phyloP scores from a whole-genome alignment of 139 green algal species.

The Chlorella sp. region DNA sequence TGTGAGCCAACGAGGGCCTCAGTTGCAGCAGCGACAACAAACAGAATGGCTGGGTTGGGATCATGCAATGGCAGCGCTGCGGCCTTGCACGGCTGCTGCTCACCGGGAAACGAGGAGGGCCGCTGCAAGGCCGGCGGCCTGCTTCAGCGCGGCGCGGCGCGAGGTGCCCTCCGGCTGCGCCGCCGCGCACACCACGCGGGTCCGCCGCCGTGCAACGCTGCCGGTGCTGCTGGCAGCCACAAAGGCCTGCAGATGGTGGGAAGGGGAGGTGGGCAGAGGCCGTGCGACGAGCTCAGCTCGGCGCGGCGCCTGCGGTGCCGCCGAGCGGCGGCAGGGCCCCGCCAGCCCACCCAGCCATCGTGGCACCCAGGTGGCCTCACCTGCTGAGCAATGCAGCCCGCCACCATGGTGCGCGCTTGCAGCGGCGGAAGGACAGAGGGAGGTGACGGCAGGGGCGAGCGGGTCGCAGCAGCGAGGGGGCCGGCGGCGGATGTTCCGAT shows the following conservation, averaged over 20 bases:
- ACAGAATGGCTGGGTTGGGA: no score
- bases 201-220: not conserved
- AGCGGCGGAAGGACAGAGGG: no score
- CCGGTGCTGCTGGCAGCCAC: not conserved
- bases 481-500: no score
- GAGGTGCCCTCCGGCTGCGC: not conserved
- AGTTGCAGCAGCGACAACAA: no score
- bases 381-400: not conserved
- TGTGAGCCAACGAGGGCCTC: no score
- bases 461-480: no score
- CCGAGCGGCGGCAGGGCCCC: not conserved
- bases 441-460: no score
- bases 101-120: not conserved
- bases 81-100: not conserved
- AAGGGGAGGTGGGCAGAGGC: not conserved
- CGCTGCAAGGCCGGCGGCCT: not conserved
- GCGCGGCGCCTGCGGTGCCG: not conserved
- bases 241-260: slow-evolving; percentile 2
- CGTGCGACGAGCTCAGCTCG: no score
- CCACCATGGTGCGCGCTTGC: not conserved
- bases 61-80: no score
- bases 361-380: not conserved
- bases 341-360: not conserved
- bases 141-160: slow-evolving; percentile 13
- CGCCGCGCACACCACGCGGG: not conserved